Percentiles rank a stretch among this genome's conserved stretches.
Evolutionary conservation across 192 early-diverging fungal genomes (phyloP).

Genomic region (Coemansia sp.): DNA sequence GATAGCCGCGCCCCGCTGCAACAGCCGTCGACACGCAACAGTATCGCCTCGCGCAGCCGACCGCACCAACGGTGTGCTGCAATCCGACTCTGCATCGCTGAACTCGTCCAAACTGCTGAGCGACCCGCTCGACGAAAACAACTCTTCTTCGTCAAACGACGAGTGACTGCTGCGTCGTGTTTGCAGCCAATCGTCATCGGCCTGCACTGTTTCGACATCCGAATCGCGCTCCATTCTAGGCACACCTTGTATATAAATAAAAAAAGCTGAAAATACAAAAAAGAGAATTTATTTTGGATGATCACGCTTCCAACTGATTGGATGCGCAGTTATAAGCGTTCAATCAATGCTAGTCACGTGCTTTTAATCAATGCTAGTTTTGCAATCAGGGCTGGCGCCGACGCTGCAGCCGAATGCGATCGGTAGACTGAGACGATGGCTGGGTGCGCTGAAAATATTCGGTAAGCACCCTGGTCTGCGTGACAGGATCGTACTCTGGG

Average conservation of each 20-base stretch:
- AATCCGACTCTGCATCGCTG: slow-evolving; percentile 25
- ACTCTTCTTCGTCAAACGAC: slow-evolving; percentile 44
- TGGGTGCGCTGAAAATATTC: not conserved
- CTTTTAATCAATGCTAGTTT: no score
- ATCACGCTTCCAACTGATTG: no score
- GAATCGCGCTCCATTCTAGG: slow-evolving; percentile 45
- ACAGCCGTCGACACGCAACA: slow-evolving; percentile 31
- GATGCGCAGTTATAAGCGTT: no score
- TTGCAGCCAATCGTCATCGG: slow-evolving; percentile 44
- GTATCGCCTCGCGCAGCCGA: slow-evolving; percentile 46
- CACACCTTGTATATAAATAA: no score
- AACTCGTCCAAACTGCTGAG: slow-evolving; percentile 51
- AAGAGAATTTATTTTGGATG: no score
- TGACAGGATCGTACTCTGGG: not conserved
- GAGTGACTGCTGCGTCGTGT: slow-evolving; percentile 10
- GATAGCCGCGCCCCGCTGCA: slow-evolving; percentile 39
- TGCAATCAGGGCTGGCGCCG: not conserved
- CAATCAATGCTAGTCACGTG: no score
- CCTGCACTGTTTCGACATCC: slow-evolving; percentile 41
- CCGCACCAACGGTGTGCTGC: slow-evolving; percentile 36
- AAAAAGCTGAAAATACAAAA: no score
- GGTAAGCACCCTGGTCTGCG: not conserved
- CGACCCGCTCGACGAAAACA: slow-evolving; percentile 47
- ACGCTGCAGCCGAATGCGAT: not conserved
- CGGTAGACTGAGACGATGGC: not conserved